Evolutionary conservation across 2,329 filamentous ascomycete species (phyloP), one percentile per base, ranked within the genome.

Genomic region (Neofusicoccum sp.): DNA sequence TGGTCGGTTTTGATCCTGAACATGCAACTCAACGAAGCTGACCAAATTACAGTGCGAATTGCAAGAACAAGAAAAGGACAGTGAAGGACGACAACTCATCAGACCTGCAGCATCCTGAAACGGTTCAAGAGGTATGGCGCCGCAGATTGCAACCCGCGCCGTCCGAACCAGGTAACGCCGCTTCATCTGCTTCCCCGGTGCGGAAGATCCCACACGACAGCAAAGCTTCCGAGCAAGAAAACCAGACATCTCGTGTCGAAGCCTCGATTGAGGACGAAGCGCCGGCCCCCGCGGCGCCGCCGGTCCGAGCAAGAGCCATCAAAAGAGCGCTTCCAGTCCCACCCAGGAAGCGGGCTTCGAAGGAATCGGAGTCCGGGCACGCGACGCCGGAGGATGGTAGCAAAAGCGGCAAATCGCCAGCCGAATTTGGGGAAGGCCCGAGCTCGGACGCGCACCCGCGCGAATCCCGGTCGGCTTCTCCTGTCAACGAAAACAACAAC

Each of bases 401-500:
- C 22, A 22, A 22, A 22, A 22, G 22, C 22, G 22, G 22, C 22
- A 22, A 22, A 22, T 22, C 22, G 22, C 22, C 22, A 22, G 37
- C 39, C 6, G 33, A 5, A 14, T 2, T 6, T 31, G 28, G 37
- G 37, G 29, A 31, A n/a, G 54, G 54, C 41, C 54, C 54, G 54
- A 58, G 54, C 54, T 44, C n/a, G 31, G 54, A 36, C 39, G 41
- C 39, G n/a, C 45, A 31, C 52, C 28, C 14, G 33, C 29, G 28
- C 45, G 54, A 8, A 41, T 31, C 39, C 54, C 54, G 31, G 36
- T 16, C 54, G 12, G 6, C 29, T 22, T 45, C 54, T 58, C 54
- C 54, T 58, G 41, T 58, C 54, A 58, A 58, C 54, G 31, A 45
- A 58, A 36, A 45, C 54, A 45, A 14, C 54, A 58, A 58, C 54